These are phyloP conservation scores for Penicillium sp. DNA, from an alignment of 2,329 filamentous ascomycete species.

Conservation along the genomic window DNA sequence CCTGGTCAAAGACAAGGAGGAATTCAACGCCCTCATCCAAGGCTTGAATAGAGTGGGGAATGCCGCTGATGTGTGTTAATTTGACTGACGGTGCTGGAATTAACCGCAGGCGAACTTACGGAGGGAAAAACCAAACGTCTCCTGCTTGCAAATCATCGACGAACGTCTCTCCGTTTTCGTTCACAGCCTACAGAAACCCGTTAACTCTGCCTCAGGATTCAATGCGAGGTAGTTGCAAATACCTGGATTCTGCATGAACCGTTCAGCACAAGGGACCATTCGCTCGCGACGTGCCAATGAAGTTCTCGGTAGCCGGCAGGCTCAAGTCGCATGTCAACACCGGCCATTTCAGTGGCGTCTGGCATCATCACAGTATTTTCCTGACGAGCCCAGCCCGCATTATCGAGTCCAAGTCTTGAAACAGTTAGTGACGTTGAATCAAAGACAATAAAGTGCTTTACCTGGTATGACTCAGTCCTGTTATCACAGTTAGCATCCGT, in stretches of 20 bases:
- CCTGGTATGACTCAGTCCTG: conserved; percentile 47
- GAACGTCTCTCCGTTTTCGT: conserved; percentile 65
- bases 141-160: conserved; percentile 72
- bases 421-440: background rate
- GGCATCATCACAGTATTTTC: conserved; percentile 53
- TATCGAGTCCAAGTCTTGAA: conserved; percentile 39
- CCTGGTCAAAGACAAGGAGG: conserved; percentile 27
- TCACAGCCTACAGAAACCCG: conserved; percentile 25
- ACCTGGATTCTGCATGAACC: conserved; percentile 38
- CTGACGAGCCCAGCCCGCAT: conserved; percentile 53
- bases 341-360: conserved; percentile 50
- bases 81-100: background rate
- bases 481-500: conserved; percentile 1
- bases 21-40: conserved; percentile 13
- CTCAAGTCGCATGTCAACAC: conserved; percentile 57
- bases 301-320: conserved; percentile 58
- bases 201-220: background rate
- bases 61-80: conserved; percentile 43
- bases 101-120: conserved; percentile 28
- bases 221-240: background rate
- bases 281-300: conserved; percentile 49
- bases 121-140: conserved; percentile 77
- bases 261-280: conserved; percentile 41
- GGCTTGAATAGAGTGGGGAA: conserved; percentile 57
- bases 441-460: conserved; percentile 5